Evolutionary conservation across 495 filamentous ascomycete species (phyloP), one percentile per base, ranked within the genome.

Genomic region (Penicillium tannophilum): DNA sequence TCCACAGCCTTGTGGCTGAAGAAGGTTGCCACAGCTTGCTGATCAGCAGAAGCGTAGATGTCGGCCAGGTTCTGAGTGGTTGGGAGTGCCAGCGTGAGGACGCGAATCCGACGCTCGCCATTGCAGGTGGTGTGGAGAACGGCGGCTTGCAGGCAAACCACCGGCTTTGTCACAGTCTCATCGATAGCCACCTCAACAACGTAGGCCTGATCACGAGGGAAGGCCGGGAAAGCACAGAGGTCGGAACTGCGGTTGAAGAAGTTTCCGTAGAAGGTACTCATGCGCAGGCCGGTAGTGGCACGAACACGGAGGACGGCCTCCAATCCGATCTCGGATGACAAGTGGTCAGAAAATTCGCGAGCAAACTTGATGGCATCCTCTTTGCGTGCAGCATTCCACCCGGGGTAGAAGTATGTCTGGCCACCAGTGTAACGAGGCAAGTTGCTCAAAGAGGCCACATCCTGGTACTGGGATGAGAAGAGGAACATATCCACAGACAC

Each of bases 401-500:
- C 95, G 17, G 95, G 94, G 64, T 98, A 98, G 79, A 97, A 97
- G 79, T 92, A 98, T 3, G 94, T 98, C 69, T 98, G 95, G 16
- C 94, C 94, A 74, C 94, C 94, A 26, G 94, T 98, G 66, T 97
- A 98, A 63, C 94, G 80, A 41, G 94, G 94, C 11, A 98, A 77
- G 72, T 96, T 97, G 77, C 91, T 96, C 42, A 98, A 80, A 41
- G 92, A 94, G 14, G 94, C 94, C 19, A 98, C 95, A 66, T 98
- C 94, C 69, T 97, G 94, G 72, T 98, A 98, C 65, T 93, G 89
- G 11, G 92, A 92, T 4, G 91, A 93, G 81, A 98, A 98, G 46
- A 98, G 82, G 79, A 98, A 98, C 94, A 98, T 98, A 74, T 98
- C 94, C 66, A 98, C 90, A 0, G 93, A 98, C 9, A 98, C 93